Conservation (phyloP, 257 asterid species). For the Coffea canephora region DNA sequence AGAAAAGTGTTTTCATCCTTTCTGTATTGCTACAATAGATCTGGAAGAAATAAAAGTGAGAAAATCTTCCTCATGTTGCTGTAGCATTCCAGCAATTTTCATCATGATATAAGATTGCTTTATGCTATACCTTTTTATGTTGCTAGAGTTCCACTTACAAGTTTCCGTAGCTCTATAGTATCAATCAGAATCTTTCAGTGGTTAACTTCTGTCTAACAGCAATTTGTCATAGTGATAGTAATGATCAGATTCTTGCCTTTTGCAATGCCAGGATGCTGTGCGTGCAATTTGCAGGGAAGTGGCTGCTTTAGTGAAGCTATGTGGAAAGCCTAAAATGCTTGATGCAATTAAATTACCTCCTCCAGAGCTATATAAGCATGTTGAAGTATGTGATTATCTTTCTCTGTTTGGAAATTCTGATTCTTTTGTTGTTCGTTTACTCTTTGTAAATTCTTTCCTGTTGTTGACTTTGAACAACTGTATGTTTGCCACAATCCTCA, state of each 20-base stretch:
- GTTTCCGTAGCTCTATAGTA: not conserved
- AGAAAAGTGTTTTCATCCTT: no score
- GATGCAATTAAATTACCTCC: conserved; percentile 95
- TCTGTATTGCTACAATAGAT: not conserved
- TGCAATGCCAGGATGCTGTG: conserved; percentile 75
- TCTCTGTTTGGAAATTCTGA: conserved; percentile 13
- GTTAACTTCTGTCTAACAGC: not conserved
- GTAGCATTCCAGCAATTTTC: not conserved
- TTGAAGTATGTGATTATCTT: conserved; percentile 59
- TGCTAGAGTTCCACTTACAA: not conserved
- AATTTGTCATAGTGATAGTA: not conserved
- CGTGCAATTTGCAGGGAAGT: conserved; percentile 69
- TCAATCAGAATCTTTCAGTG: no score
- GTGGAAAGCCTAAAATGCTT: conserved; percentile 91
- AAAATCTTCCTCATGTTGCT: not conserved
- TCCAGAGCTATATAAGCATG: conserved; percentile 78
- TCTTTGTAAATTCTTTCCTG: not conserved
- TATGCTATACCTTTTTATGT: no score
- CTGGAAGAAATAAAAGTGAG: not conserved
- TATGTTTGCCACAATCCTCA: not conserved
- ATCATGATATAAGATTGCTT: no score
- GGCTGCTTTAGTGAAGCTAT: conserved; percentile 71
- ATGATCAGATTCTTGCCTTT: conserved; percentile 17
- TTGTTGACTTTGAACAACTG: not conserved
- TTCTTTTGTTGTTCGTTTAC: not conserved